phyloP scores from a whole-genome alignment of 768 basidiomycete species.

The Trametes punicea region DNA sequence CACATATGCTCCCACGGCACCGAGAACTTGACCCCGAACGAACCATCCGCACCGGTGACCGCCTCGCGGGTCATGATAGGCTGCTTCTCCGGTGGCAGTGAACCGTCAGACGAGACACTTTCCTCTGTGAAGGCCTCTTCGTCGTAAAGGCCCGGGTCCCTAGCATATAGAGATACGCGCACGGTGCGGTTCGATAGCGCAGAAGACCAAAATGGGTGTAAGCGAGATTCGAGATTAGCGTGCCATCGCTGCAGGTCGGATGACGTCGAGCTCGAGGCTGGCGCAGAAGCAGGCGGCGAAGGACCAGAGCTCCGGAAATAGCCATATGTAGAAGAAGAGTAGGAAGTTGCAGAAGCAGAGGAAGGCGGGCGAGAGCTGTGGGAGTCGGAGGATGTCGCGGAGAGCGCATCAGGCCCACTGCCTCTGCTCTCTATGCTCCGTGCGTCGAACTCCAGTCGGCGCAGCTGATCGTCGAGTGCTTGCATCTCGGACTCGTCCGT shows the following conservation, averaged over 20 bases:
- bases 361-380: constrained; percentile 10
- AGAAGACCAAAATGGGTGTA: constrained; percentile 80
- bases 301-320: background rate
- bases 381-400: constrained; percentile 6
- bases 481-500: constrained; percentile 55
- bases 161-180: constrained; percentile 57
- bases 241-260: constrained; percentile 54
- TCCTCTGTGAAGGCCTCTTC: constrained; percentile 22
- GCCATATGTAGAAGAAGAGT: background rate
- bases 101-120: constrained; percentile 20
- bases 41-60: constrained; percentile 64
- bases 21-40: constrained; percentile 61
- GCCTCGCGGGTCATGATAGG: constrained; percentile 52
- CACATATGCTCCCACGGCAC: constrained; percentile 71
- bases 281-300: constrained; percentile 2
- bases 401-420: constrained; percentile 2
- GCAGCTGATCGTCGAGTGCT: constrained; percentile 53
- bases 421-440: constrained; percentile 10
- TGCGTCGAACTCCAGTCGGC: constrained; percentile 30
- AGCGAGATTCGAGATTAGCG: constrained; percentile 69
- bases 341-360: constrained; percentile 10
- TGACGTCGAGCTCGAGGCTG: background rate
- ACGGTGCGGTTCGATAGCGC: constrained; percentile 62
- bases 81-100: constrained; percentile 29
- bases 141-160: constrained; percentile 28